Evolutionary conservation across 768 basidiomycete species (phyloP).

Genomic region (Termitomyces sp.): DNA sequence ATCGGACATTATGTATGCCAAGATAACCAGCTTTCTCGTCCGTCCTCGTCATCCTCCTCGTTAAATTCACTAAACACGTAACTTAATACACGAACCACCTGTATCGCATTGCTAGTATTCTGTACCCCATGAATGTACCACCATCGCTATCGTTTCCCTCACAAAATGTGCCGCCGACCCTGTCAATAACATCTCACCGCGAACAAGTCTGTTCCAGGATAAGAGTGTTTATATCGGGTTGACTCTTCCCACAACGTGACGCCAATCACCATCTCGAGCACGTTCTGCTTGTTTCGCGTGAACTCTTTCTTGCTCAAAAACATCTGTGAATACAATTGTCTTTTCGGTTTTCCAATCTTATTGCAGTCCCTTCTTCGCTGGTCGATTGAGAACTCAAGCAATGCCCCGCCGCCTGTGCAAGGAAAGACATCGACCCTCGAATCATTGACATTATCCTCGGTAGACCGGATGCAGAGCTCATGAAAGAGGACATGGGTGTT

Average conservation of each 20-base stretch:
- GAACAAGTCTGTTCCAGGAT: not conserved
- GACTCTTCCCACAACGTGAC: too few relatives aligned
- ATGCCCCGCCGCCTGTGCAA: too few relatives aligned
- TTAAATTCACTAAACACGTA: not conserved
- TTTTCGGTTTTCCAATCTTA: too few relatives aligned
- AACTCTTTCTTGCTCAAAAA: too few relatives aligned
- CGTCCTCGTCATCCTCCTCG: too few relatives aligned
- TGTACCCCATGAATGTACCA: not conserved
- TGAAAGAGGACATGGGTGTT: constrained; percentile 73
- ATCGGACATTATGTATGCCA: not conserved
- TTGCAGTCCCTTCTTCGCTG: too few relatives aligned
- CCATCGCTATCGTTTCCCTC: not conserved
- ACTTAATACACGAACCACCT: not conserved
- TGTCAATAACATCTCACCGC: not conserved
- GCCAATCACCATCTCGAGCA: too few relatives aligned
- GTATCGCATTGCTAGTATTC: not conserved
- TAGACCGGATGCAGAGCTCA: constrained; percentile 72
- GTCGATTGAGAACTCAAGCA: too few relatives aligned
- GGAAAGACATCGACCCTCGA: constrained; percentile 36
- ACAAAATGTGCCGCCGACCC: too few relatives aligned
- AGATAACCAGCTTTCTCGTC: not conserved
- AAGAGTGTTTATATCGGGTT: too few relatives aligned
- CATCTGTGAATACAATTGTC: too few relatives aligned
- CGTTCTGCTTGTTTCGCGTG: too few relatives aligned
- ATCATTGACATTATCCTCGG: constrained; percentile 84